A percentile compares a stretch with the other conserved stretches of the same genome.
Evolutionary conservation across 371 early-diverging fungal genomes (phyloP).

Genomic region (Rhizomucor pusillus): DNA sequence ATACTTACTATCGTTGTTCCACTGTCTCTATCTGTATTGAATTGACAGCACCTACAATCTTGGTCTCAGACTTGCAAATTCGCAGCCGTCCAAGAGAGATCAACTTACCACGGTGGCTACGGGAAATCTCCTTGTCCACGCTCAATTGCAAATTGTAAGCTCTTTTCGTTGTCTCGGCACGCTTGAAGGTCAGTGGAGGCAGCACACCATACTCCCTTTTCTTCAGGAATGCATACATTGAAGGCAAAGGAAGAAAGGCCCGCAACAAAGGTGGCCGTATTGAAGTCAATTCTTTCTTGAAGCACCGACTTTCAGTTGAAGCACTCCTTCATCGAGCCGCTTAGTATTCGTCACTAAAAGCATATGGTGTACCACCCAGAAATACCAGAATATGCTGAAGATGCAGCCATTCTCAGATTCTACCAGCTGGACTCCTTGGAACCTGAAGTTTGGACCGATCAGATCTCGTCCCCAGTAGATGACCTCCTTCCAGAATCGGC

Average conservation of each 20-base stretch:
- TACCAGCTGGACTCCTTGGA: conserved; percentile 47
- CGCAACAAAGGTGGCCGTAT: no score
- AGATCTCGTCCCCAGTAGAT: conserved; percentile 17
- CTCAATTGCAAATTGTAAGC: conserved; percentile 35
- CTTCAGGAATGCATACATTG: conserved; percentile 37
- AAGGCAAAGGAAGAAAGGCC: background rate
- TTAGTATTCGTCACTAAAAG: background rate
- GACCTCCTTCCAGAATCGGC: conserved; percentile 28
- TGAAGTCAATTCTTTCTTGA: no score
- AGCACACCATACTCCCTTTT: conserved; percentile 32
- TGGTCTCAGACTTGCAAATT: background rate
- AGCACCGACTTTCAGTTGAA: no score
- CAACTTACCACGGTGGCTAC: conserved; percentile 33
- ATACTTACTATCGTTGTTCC: conserved; percentile 61
- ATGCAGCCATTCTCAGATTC: conserved; percentile 45
- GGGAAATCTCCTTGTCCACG: conserved; percentile 31
- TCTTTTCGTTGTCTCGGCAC: conserved; percentile 39
- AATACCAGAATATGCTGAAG: conserved; percentile 50
- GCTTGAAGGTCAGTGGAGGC: conserved; percentile 24
- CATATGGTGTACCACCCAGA: conserved; percentile 15
- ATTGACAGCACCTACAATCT: conserved; percentile 49
- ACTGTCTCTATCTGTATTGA: conserved; percentile 54
- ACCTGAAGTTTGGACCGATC: conserved; percentile 44
- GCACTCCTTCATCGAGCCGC: no score
- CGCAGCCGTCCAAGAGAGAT: background rate